Evolutionary conservation across 1,139 yeast genomes (phyloP).

Genomic region (Yamadazyma dushanensis): DNA sequence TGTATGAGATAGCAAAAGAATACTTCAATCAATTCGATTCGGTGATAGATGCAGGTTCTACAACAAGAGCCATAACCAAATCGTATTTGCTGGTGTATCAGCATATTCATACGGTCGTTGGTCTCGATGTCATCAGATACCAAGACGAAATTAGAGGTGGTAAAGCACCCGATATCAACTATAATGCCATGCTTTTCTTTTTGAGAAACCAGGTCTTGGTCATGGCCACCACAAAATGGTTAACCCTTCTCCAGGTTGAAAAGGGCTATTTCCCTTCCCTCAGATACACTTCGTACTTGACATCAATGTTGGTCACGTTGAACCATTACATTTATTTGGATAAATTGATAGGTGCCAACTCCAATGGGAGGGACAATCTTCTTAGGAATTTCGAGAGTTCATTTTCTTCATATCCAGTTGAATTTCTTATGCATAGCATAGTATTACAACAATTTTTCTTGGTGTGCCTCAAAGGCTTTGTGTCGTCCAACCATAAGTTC

Average conservation of each 20-base stretch:
- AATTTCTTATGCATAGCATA: conserved; percentile 22
- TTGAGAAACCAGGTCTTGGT: conserved; percentile 23
- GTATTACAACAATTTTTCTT: conserved; percentile 27
- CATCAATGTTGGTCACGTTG: conserved; percentile 26
- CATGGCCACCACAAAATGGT: conserved; percentile 28
- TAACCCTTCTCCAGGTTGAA: conserved; percentile 33
- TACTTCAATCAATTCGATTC: conserved; percentile 23
- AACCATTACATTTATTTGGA: conserved; percentile 28
- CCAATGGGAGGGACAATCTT: conserved; percentile 15
- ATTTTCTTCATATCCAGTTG: conserved; percentile 17
- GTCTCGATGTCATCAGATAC: conserved; percentile 3
- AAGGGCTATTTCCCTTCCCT: conserved; percentile 33
- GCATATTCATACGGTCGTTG: conserved; percentile 2
- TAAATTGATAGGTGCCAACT: conserved; percentile 12
- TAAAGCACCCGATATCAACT: conserved; percentile 2
- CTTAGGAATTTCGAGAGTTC: conserved; percentile 13
- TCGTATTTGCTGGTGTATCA: conserved; percentile 14
- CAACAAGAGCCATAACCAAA: conserved; percentile 14
- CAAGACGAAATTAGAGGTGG: conserved; percentile 4
- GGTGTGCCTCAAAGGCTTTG: conserved; percentile 19
- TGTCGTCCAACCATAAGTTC: background rate
- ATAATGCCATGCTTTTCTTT: conserved; percentile 18
- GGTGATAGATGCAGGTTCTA: conserved; percentile 1
- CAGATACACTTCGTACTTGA: conserved; percentile 28
- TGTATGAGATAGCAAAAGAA: conserved; percentile 22